Evolutionary conservation across 257 asterid genomes (phyloP).

Genomic region (Nicotiana tomentosiformis): DNA sequence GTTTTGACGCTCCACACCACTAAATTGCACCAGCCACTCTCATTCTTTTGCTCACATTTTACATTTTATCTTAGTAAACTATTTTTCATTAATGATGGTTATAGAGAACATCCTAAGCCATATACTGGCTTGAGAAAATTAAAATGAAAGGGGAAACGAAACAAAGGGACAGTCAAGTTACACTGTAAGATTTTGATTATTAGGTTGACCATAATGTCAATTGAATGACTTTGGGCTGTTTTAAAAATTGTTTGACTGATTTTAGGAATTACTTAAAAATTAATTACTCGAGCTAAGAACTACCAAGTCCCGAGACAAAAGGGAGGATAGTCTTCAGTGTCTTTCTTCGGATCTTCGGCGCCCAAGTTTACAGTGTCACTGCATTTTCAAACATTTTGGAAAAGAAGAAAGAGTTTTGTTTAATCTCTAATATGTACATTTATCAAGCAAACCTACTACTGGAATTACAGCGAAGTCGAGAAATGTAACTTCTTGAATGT

Average conservation of each 20-base stretch:
- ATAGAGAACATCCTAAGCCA: not conserved
- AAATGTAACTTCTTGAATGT: too few species aligned
- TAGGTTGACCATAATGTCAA: not conserved
- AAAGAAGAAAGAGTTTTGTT: not conserved
- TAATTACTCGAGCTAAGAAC: not conserved
- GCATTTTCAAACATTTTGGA: not conserved
- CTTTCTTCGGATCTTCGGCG: not conserved
- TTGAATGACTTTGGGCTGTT: not conserved
- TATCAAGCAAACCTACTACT: not conserved
- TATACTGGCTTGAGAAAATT: not conserved
- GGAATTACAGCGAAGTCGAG: too few species aligned
- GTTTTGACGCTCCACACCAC: not conserved
- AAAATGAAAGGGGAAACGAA: not conserved
- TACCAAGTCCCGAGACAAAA: not conserved
- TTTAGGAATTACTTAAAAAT: not conserved
- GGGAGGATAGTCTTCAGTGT: not conserved
- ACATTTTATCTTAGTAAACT: not conserved
- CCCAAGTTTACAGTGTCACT: not conserved
- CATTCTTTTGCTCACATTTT: not conserved
- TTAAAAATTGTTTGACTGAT: not conserved
- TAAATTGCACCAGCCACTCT: not conserved
- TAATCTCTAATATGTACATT: not conserved
- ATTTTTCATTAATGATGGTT: not conserved
- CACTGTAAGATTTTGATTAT: not conserved
- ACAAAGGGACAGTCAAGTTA: not conserved